Evolutionary conservation across 2,329 filamentous ascomycete species (phyloP), one percentile per base, ranked within the genome.

Genomic region (Monosporascus sp.): DNA sequence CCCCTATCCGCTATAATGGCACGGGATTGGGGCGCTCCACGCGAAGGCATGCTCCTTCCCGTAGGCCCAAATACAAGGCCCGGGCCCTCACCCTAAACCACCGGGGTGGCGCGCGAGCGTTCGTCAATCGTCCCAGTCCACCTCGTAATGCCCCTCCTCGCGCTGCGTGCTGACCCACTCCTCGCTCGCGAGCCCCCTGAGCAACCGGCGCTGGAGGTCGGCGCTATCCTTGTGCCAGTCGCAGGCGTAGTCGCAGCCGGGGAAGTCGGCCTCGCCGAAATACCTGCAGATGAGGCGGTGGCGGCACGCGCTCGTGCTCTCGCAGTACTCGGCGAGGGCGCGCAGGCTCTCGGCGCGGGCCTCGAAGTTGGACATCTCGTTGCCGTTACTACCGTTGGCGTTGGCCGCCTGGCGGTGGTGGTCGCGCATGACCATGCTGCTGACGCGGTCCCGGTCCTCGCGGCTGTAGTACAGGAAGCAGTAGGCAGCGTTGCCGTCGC

Each of bases 401-500:
- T 77, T 74, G 56, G 67, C 63, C 31, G 70, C 67, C 22, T 73
- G 71, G 64, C 76, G 70, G 49, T 68, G 62, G 52, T 72, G 71
- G 58, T 77, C 77, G 57, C 77, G 75, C 56, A 75, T 70, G 40
- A 84, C 69, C 72, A 85, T 72, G 57, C 73, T 78, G 9, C 79
- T 82, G 9, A 88, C 83, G 1, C 91, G 81, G 64, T 96, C 89
- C 26, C 90, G 78, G 65, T 97, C 92, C 69, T 95, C 89, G 14
- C 89, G 84, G 55, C 86, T 91, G 72, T 97, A 97, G 71, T 97
- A 96, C 51, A 97, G 75, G 51, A 96, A 89, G 65, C 91, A 97
- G 56, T 88, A 83, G 35, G 88, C 87, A 0, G 91, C 91, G 57
- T 93, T 92, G 24, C 91, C 90, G 63, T 97, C 93, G 41, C 93